Conservation (phyloP, 345 rosid species). For the Leavenworthia alabamica region DNA sequence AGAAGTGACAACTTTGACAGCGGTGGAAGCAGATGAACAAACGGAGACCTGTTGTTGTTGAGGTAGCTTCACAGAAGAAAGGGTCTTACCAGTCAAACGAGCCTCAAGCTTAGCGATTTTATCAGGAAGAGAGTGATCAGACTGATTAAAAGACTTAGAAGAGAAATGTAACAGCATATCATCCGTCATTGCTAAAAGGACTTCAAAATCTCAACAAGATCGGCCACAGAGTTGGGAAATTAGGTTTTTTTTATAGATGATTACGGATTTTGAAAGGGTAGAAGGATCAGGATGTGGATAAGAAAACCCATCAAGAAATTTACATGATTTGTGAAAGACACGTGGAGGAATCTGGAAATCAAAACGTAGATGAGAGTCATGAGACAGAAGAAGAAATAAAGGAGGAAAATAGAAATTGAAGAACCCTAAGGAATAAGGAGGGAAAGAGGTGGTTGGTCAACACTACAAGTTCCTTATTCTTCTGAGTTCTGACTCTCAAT, state of each 20-base stretch:
- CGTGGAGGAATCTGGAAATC: slow-evolving; percentile 3
- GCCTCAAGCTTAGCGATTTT: slow-evolving; percentile 99
- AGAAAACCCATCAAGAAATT: slow-evolving; percentile 12
- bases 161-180: slow-evolving; percentile 86
- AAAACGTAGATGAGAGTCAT: too few species aligned
- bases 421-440: too few species aligned
- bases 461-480: too few species aligned
- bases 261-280: neutral
- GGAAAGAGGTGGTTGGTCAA: too few species aligned
- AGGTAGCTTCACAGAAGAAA: slow-evolving; percentile 33
- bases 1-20: slow-evolving; percentile 27
- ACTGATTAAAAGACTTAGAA: slow-evolving; percentile 92
- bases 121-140: slow-evolving; percentile 86
- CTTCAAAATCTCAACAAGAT: slow-evolving; percentile 6
- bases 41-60: slow-evolving; percentile 30
- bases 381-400: too few species aligned
- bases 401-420: too few species aligned
- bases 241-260: slow-evolving; percentile 8
- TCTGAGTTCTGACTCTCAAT: too few species aligned
- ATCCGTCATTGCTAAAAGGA: slow-evolving; percentile 59
- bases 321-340: neutral
- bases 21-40: slow-evolving; percentile 53
- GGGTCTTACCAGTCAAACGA: slow-evolving; percentile 80
- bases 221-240: slow-evolving; percentile 1
- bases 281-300: neutral